Percentiles rank a stretch among this genome's conserved stretches.
These are phyloP conservation scores for Hymenoscyphus infarciens DNA, from an alignment of 2,329 filamentous ascomycete species.

Conservation along the genomic window DNA sequence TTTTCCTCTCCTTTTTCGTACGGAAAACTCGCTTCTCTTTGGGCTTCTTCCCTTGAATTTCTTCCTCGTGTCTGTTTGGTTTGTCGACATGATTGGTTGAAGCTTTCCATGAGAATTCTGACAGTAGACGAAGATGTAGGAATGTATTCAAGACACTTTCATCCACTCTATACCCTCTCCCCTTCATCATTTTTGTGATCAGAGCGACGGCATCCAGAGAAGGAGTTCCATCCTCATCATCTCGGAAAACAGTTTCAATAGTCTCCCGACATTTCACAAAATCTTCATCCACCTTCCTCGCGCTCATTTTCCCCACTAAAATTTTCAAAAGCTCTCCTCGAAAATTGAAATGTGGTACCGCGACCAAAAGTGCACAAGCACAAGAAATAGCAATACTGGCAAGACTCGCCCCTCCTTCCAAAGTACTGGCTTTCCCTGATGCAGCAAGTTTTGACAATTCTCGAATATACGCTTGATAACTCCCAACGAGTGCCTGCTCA, in stretches of 20 bases:
- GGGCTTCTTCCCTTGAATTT: conserved; percentile 49
- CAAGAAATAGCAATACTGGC: conserved; percentile 79
- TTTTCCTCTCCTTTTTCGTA: conserved; percentile 83
- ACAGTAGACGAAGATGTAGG: conserved; percentile 80
- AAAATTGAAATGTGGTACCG: conserved; percentile 97
- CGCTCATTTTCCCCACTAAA: conserved; percentile 77
- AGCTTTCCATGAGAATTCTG: conserved; percentile 81
- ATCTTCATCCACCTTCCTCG: conserved; percentile 66
- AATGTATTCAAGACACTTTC: conserved; percentile 89
- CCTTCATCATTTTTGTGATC: conserved; percentile 93
- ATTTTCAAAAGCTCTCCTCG: conserved; percentile 84
- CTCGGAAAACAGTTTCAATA: conserved; percentile 74
- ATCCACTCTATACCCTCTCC: conserved; percentile 75
- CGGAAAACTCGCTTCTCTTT: conserved; percentile 81
- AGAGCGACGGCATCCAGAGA: conserved; percentile 83
- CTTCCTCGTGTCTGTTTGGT: conserved; percentile 43
- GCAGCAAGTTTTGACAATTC: conserved; percentile 68
- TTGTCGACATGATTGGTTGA: conserved; percentile 73
- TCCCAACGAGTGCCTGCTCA: conserved; percentile 80
- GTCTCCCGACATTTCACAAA: conserved; percentile 75
- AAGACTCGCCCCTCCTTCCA: conserved; percentile 47
- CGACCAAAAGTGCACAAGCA: conserved; percentile 72
- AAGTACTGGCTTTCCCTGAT: conserved; percentile 41
- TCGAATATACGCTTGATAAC: conserved; percentile 82
- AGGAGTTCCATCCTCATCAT: conserved; percentile 86